Base-by-base conservation (phyloP, 768 basidiomycete species). In the Psilocybe tampanensis region DNA sequence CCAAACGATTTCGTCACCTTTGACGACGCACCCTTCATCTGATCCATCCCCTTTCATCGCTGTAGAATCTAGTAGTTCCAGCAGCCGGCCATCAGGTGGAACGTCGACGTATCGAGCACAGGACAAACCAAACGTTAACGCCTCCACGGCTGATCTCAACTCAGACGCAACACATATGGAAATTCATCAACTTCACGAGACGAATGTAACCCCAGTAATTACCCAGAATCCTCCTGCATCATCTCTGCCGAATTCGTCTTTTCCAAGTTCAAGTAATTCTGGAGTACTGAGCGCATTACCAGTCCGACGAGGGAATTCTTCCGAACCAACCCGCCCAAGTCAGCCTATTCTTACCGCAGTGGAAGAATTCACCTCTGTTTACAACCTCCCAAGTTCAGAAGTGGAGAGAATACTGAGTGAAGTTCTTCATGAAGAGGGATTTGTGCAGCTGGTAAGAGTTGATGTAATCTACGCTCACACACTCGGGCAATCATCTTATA, bases 361-460 rank as follows among this genome's bases (percentile, higher is more conserved):
- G 15, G 70, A 71, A 39, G 75, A 84, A 33, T 63, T 72, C 18
- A 73, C 80, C 0, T 71, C 72, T 0, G 62, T 90, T n/a, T 86
- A 89, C 60, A 70, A 80, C 49, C 68, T 90, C 23, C 68, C 87
- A 21, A 73, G 69, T 32, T 55, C 69, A 11, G 75, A 80, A 7
- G 78, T 92, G 12, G 87, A 90, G 63, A 70, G 70, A 44, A 66
- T 88, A 2, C 78, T 91, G 17, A 76, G 79, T 11, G 78, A 85
- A 23, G 79, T 90, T 21, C 76, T 91, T 17, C 80, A 84, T 52
- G 89, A 92, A 68, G 86, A 94, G 51, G 86, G 92, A 7, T 94
- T 97, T 66, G 71, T 79, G 12, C 80, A 82, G 60, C 77, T 98
- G 82, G 93, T 91, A 63, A 59, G n/a, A n/a, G 82, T 69, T 17